Conservation (phyloP, 352 stramenopile species). For the Phytophthora hybrid region DNA sequence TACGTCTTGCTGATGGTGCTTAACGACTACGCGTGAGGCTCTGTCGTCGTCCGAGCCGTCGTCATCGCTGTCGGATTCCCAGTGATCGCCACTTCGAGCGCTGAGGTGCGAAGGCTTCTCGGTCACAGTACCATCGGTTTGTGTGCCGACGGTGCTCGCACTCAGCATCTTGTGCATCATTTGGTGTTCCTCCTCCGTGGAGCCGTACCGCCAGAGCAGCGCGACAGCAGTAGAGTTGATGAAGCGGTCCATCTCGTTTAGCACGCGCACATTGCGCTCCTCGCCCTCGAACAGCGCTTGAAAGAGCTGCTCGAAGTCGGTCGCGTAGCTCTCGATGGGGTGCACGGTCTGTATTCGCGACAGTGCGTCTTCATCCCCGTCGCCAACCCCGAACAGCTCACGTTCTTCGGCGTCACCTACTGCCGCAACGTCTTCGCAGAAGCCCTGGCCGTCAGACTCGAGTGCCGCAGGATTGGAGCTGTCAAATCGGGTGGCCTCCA, state of each 20-base stretch:
- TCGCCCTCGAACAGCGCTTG: conserved; percentile 51
- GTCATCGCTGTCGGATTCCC: conserved; percentile 29
- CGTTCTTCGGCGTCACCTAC: conserved; percentile 53
- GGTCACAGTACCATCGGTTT: conserved; percentile 37
- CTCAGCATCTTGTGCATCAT: conserved; percentile 71
- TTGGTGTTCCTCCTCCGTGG: conserved; percentile 53
- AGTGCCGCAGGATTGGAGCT: conserved; percentile 18
- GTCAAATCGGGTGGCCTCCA: conserved; percentile 39
- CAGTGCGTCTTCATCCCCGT: conserved; percentile 45
- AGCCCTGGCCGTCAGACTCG: conserved; percentile 20
- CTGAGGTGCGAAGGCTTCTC: conserved; percentile 22
- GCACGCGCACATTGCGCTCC: conserved; percentile 42
- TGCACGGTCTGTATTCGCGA: conserved; percentile 49
- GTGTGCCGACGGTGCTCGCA: conserved; percentile 42
- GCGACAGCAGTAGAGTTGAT: conserved; percentile 74
- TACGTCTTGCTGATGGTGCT: neutral
- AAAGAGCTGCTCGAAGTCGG: conserved; percentile 72
- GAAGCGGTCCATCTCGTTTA: conserved; percentile 75
- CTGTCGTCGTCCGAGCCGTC: conserved; percentile 17
- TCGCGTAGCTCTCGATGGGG: conserved; percentile 59
- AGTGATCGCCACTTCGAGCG: conserved; percentile 23
- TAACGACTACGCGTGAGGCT: neutral
- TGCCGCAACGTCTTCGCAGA: conserved; percentile 46
- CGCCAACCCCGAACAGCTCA: conserved; percentile 53
- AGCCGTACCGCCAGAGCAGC: conserved; percentile 75